Evolutionary conservation across 768 basidiomycete species (phyloP).

Genomic region (Leccinum truebloodii): DNA sequence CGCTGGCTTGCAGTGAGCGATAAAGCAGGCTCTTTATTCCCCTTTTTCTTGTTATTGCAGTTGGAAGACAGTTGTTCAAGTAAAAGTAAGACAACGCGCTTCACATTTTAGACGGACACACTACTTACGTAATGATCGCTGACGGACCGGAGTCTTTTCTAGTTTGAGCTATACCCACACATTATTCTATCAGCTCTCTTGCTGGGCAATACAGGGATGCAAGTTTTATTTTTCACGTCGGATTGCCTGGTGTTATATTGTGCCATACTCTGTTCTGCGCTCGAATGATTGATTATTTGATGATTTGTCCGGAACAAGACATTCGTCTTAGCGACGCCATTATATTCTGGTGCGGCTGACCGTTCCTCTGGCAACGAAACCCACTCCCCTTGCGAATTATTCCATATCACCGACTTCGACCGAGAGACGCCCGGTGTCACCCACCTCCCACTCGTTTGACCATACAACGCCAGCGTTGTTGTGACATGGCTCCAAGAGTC

Average conservation of each 20-base stretch:
- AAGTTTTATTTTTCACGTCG: constrained; percentile 3
- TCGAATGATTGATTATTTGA: background rate
- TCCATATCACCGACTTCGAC: background rate
- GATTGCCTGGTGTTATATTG: constrained; percentile 16
- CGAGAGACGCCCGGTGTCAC: background rate
- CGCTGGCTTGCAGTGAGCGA: constrained; percentile 5
- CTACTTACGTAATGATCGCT: constrained; percentile 11
- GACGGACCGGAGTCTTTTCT: constrained; percentile 23
- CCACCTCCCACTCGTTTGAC: constrained; percentile 21
- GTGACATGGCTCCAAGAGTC: constrained; percentile 25
- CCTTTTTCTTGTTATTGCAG: background rate
- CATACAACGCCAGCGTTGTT: background rate
- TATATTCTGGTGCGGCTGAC: background rate
- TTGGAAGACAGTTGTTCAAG: constrained; percentile 1
- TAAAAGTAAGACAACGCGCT: constrained; percentile 21
- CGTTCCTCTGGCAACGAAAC: constrained; percentile 22
- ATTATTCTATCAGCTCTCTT: constrained; percentile 18
- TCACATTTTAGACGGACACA: constrained; percentile 25
- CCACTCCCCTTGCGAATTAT: background rate
- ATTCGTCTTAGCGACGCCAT: constrained; percentile 13
- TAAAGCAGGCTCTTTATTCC: constrained; percentile 12
- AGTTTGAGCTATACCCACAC: constrained; percentile 29
- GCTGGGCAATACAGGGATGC: constrained; percentile 7
- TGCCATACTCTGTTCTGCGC: constrained; percentile 14
- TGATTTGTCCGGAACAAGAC: background rate